Evolutionary conservation across 1,139 yeast genomes (phyloP), one percentile per base, ranked within the genome.

Genomic region (Dujonia santamariae): DNA sequence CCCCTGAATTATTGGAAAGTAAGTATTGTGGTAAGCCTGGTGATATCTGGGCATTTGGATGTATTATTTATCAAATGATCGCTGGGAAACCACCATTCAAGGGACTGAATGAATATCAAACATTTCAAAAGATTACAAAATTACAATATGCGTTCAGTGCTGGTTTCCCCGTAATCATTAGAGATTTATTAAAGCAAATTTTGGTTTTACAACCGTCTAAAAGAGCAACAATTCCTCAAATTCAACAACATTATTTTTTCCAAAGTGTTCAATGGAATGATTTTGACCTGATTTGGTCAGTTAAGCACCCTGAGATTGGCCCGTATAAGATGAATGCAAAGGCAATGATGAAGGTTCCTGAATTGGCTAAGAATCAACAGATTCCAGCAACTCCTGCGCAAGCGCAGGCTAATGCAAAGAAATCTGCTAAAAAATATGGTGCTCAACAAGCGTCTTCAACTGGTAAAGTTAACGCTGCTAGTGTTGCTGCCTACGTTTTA

Each of bases 21-120:
- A 84, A 84, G 48, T 76, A 78, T 44, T 81, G 88, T 53, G 85
- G 86, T 11, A 80, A 75, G 47, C 82, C 83, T 18, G 80, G 88
- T 31, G 95, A 82, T 57, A 60, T 81, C 20, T 85, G 95, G 95
- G 92, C 94, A 0, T 59, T 82, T 43, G 95, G 94, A 0, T 85
- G 95, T 55, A 82, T 85, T 26, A 49, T 84, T 8, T 85, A 77
- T 48, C 94, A 85, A 53, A 74, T 85, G 67, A 69, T 81, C 32
- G 82, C 83, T 6, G 95, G 94, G 0, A 66, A 70, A 32, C 94
- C 95, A 0, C 94, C 95, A 0, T 85, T 85, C 48, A 80, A 84
- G 50, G 94, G 90, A 1, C 71, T 76, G 8, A 83, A 82, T 41
- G 95, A 85, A 50, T 77, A 83, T 47, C 67, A 78, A 38, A 84